phyloP scores from a whole-genome alignment of 352 stramenopile genomes.

The Halophytophthora batemanensis region DNA sequence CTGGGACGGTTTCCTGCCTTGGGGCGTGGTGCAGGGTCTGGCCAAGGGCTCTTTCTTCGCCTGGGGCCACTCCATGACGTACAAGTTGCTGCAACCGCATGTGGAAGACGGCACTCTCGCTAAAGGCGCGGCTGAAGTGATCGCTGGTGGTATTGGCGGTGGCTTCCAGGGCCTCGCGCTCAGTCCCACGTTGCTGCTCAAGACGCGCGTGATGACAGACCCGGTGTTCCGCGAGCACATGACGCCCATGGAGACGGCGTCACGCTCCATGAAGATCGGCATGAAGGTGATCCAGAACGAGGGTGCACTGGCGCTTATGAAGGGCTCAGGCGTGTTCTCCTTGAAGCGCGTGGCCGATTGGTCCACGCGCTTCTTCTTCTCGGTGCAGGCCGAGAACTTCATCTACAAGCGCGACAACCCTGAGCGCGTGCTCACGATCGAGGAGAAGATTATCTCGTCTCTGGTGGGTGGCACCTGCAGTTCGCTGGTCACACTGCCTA shows the following conservation, averaged over 20 bases:
- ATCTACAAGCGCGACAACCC: conserved; percentile 73
- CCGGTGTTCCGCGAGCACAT: conserved; percentile 90
- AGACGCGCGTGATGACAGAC: conserved; percentile 95
- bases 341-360: conserved; percentile 92
- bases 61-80: conserved; percentile 81
- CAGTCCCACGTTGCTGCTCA: conserved; percentile 90
- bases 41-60: conserved; percentile 91
- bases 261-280: conserved; percentile 78
- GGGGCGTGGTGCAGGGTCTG: conserved; percentile 87
- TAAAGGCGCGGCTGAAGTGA: conserved; percentile 61
- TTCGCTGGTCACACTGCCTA: conserved; percentile 82
- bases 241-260: conserved; percentile 79
- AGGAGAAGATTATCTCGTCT: conserved; percentile 78
- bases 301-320: conserved; percentile 87
- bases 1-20: conserved; percentile 94
- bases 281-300: conserved; percentile 90
- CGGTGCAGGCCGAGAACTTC: conserved; percentile 76
- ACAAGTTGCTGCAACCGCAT: conserved; percentile 48
- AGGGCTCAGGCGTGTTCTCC: conserved; percentile 89
- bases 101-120: conserved; percentile 56
- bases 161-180: conserved; percentile 93
- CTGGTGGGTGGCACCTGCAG: conserved; percentile 81
- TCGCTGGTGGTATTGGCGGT: conserved; percentile 87
- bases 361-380: conserved; percentile 92
- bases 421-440: conserved; percentile 52